Evolutionary conservation across 1,139 yeast species (phyloP), one percentile per base, ranked within the genome.

Genomic region (Blastobotrys apis): DNA sequence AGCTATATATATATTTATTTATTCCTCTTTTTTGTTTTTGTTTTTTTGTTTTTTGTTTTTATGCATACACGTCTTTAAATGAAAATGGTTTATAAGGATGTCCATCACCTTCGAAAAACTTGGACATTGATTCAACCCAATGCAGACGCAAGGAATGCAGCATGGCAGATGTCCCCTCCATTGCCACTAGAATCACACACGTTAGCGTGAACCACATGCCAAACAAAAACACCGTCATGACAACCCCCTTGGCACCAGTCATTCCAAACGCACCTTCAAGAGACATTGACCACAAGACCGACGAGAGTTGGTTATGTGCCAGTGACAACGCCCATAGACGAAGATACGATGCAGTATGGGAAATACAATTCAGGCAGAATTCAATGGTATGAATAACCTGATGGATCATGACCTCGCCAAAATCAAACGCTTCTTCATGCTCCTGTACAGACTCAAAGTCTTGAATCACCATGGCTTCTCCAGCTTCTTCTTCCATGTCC

Each of bases 151-250:
- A 75, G 5, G 96, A 85, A 67, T 94, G 99, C 58, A 94, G 75
- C 98, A 94, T 94, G 17, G 98, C 98, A 35, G 96, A 85, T 0
- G 98, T 94, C 43, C 99, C 99, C 68, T 94, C 98, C 98, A 94
- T 92, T 47, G 87, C 74, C 40, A 92, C 97, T 62, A 94, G 75
- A 43, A 94, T 88, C 55, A 88, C 82, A 22, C 88, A 90, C 0
- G 98, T 90, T 51, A 92, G 74, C 4, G 80, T 77, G 64, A 94
- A 88, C 99, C 99, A 94, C 80, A 92, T 80, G 16, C 87, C 96
- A 66, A 92, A 94, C 47, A 92, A 67, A 31, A 82, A 66, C 25
- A 90, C 94, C 0, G 88, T 80, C 74, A 77, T 76, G 22, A 82
- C 51, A 3, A 85, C 80, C 12, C 97, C 97, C 21, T 64, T 54